A percentile compares a stretch with the other conserved stretches of the same genome.
Conservation (phyloP, 129 eudicot species). For the Centella asiatica region DNA sequence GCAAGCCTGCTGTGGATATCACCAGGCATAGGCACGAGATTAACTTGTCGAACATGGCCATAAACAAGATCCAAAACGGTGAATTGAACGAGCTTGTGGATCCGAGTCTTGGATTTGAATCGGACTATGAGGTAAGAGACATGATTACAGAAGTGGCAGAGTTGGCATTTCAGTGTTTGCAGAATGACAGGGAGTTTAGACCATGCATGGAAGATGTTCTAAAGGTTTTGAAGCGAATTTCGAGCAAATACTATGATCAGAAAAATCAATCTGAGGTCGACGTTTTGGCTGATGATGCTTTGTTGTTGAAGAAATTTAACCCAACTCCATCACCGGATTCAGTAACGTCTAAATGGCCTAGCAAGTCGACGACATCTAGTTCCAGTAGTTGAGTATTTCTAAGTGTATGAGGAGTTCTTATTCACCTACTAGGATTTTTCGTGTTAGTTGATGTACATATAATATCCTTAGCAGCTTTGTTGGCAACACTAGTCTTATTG, state of each 20-base stretch:
- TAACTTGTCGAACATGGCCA: conserved; percentile 6
- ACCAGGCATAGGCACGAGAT: conserved; percentile 9
- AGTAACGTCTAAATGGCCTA: neutral
- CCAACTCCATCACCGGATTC: conserved; percentile 1
- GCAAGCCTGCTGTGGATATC: conserved; percentile 9
- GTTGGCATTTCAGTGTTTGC: conserved; percentile 10
- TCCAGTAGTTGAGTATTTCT: neutral
- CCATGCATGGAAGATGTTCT: conserved; percentile 2
- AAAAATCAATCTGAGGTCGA: neutral
- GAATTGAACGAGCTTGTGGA: conserved; percentile 11
- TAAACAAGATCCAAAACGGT: neutral
- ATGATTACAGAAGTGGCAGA: conserved; percentile 11
- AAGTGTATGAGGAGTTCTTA: neutral
- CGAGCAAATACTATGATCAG: neutral
- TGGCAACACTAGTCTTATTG: neutral
- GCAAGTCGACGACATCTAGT: neutral
- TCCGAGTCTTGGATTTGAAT: conserved; percentile 11
- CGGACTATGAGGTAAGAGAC: neutral
- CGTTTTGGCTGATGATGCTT: neutral
- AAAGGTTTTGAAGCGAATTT: neutral
- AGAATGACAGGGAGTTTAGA: neutral
- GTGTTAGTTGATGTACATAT: conserved; percentile 5
- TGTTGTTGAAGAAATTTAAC: conserved; percentile 7
- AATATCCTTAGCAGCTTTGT: neutral
- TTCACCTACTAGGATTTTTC: neutral